Conservation (phyloP, 805 yeast genomes). For the Lachancea thermotolerans region DNA sequence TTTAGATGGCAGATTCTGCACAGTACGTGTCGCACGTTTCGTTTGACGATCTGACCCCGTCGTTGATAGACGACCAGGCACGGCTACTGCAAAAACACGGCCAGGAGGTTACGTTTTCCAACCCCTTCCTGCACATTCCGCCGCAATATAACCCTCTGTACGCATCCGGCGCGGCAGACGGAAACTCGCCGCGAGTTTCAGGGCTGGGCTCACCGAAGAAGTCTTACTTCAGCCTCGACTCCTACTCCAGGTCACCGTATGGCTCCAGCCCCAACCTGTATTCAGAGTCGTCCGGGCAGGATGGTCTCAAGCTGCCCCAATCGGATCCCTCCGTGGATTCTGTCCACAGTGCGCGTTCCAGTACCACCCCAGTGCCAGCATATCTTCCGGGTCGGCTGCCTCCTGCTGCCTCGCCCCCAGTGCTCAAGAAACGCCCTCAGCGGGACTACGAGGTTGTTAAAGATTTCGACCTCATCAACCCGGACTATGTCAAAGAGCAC, state of each 20-base stretch:
- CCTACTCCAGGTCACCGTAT: slow-evolving; percentile 2
- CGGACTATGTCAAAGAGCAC: slow-evolving; percentile 18
- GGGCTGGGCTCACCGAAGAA: slow-evolving; percentile 1
- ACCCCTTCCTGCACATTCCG: slow-evolving; percentile 26
- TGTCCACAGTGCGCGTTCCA: not conserved
- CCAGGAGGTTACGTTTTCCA: slow-evolving; percentile 18
- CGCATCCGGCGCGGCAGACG: not conserved
- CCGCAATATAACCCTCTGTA: slow-evolving; percentile 29
- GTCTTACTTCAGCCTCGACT: slow-evolving; percentile 4
- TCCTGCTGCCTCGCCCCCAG: slow-evolving; percentile 19
- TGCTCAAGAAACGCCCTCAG: not conserved
- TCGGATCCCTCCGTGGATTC: not conserved
- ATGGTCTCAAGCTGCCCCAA: not conserved
- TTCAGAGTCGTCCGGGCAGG: not conserved
- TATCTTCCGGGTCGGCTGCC: slow-evolving; percentile 15
- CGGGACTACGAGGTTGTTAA: slow-evolving; percentile 5
- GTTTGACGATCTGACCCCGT: slow-evolving; percentile 30
- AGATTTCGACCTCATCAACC: slow-evolving; percentile 21
- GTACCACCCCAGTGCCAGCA: not conserved
- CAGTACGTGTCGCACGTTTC: slow-evolving; percentile 26
- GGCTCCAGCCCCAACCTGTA: slow-evolving; percentile 4
- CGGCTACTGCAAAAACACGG: slow-evolving; percentile 14
- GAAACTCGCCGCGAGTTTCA: not conserved
- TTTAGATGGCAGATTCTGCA: not conserved
- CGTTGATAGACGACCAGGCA: slow-evolving; percentile 25